Conservation (phyloP, 1,284 basidiomycete species). For the Anthracocystis walkeri region DNA sequence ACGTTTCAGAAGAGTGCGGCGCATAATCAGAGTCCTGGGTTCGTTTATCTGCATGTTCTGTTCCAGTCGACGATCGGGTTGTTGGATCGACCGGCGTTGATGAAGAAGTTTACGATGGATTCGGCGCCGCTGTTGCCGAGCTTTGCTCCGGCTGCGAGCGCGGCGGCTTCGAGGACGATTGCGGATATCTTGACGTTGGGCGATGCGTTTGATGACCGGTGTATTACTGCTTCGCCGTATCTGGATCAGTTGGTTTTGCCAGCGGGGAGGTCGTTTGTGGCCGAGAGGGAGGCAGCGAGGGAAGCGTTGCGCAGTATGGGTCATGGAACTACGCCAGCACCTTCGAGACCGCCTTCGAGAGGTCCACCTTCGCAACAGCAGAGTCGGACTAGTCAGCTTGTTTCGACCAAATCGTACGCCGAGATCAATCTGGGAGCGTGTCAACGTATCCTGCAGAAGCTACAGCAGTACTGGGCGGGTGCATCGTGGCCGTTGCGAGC, state of each 20-base stretch:
- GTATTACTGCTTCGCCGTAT: conserved; percentile 53
- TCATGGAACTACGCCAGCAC: conserved; percentile 43
- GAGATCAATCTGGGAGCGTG: conserved; percentile 57
- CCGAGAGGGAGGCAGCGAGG: conserved; percentile 52
- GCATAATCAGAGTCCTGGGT: conserved; percentile 54
- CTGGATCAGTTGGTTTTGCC: conserved; percentile 60
- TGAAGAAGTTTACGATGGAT: conserved; percentile 52
- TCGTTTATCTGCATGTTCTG: conserved; percentile 59
- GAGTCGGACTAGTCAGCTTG: conserved; percentile 33
- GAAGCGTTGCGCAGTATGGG: conserved; percentile 54
- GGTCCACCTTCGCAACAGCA: conserved; percentile 28
- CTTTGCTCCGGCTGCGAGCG: conserved; percentile 49
- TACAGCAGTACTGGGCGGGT: conserved; percentile 57
- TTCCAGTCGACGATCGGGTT: conserved; percentile 62
- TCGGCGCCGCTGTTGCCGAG: conserved; percentile 41
- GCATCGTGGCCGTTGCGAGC: conserved; percentile 58
- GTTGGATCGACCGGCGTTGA: conserved; percentile 53
- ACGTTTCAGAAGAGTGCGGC: conserved; percentile 57
- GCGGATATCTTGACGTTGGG: conserved; percentile 55
- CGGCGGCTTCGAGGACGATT: conserved; percentile 56
- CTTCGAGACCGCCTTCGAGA: conserved; percentile 37
- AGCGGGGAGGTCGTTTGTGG: conserved; percentile 53
- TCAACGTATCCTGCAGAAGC: conserved; percentile 47
- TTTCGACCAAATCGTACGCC: conserved; percentile 50
- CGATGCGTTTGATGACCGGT: conserved; percentile 50